These are phyloP conservation scores for Pleurotus tuoliensis DNA, from an alignment of 768 basidiomycete species.

Conservation along the genomic window DNA sequence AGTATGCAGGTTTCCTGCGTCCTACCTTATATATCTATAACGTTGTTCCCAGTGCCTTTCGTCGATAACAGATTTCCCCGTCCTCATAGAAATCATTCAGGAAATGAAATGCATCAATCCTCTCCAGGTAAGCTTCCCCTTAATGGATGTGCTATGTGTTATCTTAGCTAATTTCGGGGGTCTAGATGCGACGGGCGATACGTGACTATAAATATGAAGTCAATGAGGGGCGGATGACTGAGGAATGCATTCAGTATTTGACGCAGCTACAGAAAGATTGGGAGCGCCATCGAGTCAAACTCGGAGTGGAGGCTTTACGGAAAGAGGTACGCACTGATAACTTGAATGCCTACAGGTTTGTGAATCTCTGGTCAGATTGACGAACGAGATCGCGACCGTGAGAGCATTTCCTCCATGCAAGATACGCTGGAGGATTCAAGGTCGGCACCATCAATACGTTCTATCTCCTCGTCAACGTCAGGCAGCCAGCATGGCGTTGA, in stretches of 20 bases:
- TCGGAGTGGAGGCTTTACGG: constrained; percentile 80
- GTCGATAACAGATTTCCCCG: constrained; percentile 82
- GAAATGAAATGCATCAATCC: constrained; percentile 86
- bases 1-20: constrained; percentile 8
- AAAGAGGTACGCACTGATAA: constrained; percentile 57
- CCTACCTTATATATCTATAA: neutral
- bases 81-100: constrained; percentile 87
- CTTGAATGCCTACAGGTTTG: neutral
- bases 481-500: constrained; percentile 59
- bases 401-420: constrained; percentile 49
- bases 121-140: constrained; percentile 57
- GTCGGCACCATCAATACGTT: constrained; percentile 31
- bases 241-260: constrained; percentile 93
- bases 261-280: constrained; percentile 96
- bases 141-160: neutral
- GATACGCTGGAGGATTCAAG: constrained; percentile 32
- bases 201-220: constrained; percentile 94
- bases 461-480: constrained; percentile 28
- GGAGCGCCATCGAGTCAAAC: constrained; percentile 87
- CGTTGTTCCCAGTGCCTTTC: constrained; percentile 62
- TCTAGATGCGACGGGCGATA: constrained; percentile 87
- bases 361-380: constrained; percentile 42
- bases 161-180: neutral
- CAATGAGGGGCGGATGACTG: constrained; percentile 86
- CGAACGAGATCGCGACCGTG: constrained; percentile 66